These are phyloP conservation scores for Cytospora schulzeri DNA, from an alignment of 2,329 filamentous ascomycete genomes.

Conservation along the genomic window DNA sequence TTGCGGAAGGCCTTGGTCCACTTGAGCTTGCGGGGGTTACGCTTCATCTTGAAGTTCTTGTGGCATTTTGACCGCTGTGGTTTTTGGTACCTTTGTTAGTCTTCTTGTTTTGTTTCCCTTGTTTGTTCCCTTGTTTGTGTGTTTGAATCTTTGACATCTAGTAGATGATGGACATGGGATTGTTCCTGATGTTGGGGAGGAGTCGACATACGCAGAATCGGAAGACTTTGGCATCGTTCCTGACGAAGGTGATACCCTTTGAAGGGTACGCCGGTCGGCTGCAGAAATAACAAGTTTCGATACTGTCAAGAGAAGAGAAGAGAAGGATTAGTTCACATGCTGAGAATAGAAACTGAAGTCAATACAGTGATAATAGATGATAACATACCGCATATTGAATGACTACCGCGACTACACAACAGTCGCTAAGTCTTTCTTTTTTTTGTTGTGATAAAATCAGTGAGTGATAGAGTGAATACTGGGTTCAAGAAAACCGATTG, in stretches of 20 bases:
- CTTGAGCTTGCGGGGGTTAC: constrained; percentile 88
- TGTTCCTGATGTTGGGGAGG: neutral
- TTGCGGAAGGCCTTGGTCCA: constrained; percentile 93
- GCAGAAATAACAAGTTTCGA: constrained; percentile 72
- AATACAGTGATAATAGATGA: neutral
- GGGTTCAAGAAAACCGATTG: constrained; percentile 9
- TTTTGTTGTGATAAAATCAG: constrained; percentile 10
- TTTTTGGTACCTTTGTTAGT: constrained; percentile 3
- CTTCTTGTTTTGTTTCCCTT: neutral
- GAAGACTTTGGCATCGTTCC: constrained; percentile 67
- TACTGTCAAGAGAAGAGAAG: constrained; percentile 44
- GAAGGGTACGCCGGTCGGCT: constrained; percentile 67
- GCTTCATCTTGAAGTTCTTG: constrained; percentile 90
- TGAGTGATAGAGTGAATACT: neutral
- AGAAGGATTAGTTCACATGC: neutral
- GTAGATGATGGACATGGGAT: neutral
- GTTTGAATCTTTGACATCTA: neutral
- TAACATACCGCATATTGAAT: constrained; percentile 35
- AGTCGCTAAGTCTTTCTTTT: constrained; percentile 15
- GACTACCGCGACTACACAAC: constrained; percentile 13
- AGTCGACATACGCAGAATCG: constrained; percentile 55
- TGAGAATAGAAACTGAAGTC: too few species aligned
- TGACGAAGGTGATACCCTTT: constrained; percentile 68
- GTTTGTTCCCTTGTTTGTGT: neutral
- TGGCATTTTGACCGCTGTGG: constrained; percentile 61